phyloP scores from a whole-genome alignment of 805 yeast genomes.

The Starmera caribaea region DNA sequence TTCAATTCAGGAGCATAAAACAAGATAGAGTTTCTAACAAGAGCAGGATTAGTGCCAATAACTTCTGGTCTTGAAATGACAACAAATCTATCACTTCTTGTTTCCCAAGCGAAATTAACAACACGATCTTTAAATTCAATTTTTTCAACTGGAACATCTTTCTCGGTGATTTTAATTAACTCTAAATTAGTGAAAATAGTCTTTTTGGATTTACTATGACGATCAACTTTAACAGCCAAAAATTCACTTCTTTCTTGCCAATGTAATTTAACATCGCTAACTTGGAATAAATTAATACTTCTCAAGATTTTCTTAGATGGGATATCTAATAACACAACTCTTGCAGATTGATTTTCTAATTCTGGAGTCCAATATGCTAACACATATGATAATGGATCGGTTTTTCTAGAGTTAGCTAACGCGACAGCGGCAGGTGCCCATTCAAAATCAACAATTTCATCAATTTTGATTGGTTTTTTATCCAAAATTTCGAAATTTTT shows the following conservation, averaged over 20 bases:
- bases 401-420: conserved; percentile 45
- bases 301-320: conserved; percentile 78
- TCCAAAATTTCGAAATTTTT: conserved; percentile 71
- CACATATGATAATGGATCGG: conserved; percentile 49
- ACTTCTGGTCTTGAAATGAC: conserved; percentile 56
- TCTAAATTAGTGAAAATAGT: conserved; percentile 86
- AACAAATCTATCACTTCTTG: conserved; percentile 79
- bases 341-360: conserved; percentile 82
- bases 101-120: conserved; percentile 91
- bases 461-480: conserved; percentile 74
- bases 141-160: conserved; percentile 89
- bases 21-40: conserved; percentile 53
- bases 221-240: conserved; percentile 90
- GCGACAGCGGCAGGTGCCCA: conserved; percentile 88
- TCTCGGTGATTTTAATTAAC: conserved; percentile 79
- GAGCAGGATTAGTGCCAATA: conserved; percentile 46
- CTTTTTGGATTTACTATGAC: conserved; percentile 93
- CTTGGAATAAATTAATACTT: conserved; percentile 92
- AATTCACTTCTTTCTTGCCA: conserved; percentile 88
- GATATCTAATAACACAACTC: conserved; percentile 82
- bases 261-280: conserved; percentile 77
- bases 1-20: conserved; percentile 76
- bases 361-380: conserved; percentile 98
- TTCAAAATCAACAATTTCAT: conserved; percentile 83
- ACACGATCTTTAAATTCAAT: conserved; percentile 88